Evolutionary conservation across 164 flowering plant genomes (phyloP).

Genomic region (Litsea cubeba): DNA sequence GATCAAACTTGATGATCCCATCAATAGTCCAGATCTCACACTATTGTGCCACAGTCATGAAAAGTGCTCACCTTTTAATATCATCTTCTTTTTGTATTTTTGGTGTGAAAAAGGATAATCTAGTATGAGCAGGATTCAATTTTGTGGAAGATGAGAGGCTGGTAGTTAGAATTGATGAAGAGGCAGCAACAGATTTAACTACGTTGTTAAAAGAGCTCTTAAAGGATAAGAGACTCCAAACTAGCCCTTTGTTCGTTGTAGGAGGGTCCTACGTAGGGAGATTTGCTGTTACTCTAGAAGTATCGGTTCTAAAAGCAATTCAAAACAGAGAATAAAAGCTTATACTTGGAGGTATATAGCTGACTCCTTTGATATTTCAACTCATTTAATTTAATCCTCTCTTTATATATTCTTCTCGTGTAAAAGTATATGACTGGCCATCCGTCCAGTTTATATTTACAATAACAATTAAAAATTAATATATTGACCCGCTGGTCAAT

Average conservation of each 20-base stretch:
- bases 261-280: constrained; percentile 91
- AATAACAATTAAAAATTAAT: background rate
- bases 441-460: background rate
- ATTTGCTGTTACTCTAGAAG: constrained; percentile 70
- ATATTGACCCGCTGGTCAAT: background rate
- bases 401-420: background rate
- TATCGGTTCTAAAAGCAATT: constrained; percentile 61
- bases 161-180: constrained; percentile 67
- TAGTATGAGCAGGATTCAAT: constrained; percentile 92
- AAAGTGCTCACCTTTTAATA: background rate
- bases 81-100: background rate
- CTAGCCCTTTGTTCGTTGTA: too few relatives aligned
- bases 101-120: constrained; percentile 54
- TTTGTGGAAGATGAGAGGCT: constrained; percentile 58
- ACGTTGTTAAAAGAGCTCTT: too few relatives aligned
- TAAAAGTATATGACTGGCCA: background rate
- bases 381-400: background rate
- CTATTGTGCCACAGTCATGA: background rate
- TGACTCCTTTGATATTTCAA: background rate
- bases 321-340: constrained; percentile 57
- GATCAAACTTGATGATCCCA: background rate
- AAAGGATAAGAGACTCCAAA: too few relatives aligned
- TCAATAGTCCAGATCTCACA: background rate
- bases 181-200: too few relatives aligned
- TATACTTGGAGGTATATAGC: constrained; percentile 64